Evolutionary conservation across 495 filamentous ascomycete genomes (phyloP), one percentile per base, ranked within the genome.

Genomic region (Hyphodiscus hymeniophilus): DNA sequence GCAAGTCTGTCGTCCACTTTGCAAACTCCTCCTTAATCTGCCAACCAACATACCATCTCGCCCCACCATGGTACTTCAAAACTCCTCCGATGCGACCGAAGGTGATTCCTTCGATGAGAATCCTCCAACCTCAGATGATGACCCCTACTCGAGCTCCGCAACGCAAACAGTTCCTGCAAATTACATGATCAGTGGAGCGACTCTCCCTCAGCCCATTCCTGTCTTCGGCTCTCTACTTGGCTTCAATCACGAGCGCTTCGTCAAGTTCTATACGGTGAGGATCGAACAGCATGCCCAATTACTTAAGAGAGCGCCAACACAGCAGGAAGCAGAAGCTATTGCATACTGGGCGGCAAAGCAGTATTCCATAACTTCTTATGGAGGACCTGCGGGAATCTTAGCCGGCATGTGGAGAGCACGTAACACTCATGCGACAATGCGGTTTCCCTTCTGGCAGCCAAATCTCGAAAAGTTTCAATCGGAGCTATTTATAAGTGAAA

Each of bases 11-110:
- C n/a, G n/a, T n/a, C n/a, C n/a, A n/a, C n/a, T n/a, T n/a, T n/a
- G n/a, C n/a, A n/a, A n/a, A n/a, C n/a, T n/a, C n/a, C n/a, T n/a
- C n/a, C n/a, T n/a, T n/a, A n/a, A n/a, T 28, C 10, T 28, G 26
- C 4, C 26, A 4, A 28, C 26, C 26, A 4, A 28, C 13, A 23
- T 3, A 24, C 11, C 31, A 22, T 13, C 2, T 21, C n/a, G n/a
- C n/a, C n/a, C n/a, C 30, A 38, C 40, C 16, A 59, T 59, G 57
- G 57, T 59, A 23, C 54, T 60, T 44, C 38, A 48, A 36, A 51
- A 56, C 42, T 15, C 32, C n/a, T 45, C 49, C 26, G 17, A 15
- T 1, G 35, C 45, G 11, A 20, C 15, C 18, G 7, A 30, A 15
- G 18, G 26, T 13, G 50, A 45, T 15, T 2, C 15, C 44, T 47